Evolutionary conservation across 352 stramenopile genomes (phyloP), one percentile per base, ranked within the genome.

Genomic region (Phytophthora hybrid): DNA sequence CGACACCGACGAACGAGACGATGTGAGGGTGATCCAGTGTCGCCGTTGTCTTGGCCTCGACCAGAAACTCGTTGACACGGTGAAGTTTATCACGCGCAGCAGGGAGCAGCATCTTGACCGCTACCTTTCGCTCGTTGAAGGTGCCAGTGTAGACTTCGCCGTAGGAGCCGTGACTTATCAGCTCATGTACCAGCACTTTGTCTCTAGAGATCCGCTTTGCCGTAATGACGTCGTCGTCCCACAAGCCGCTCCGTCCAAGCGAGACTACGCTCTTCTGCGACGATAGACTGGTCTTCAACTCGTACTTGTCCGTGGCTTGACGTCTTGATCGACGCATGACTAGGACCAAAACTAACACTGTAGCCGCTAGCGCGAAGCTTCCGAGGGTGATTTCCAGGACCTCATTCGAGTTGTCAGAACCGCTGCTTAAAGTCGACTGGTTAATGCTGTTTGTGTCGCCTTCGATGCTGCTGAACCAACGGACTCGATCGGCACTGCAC

Each of bases 1-100:
- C 69, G 2, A 87, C 82, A 0, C 72, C 77, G 19, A 87, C 26
- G 21, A 85, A 89, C 0, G 37, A 51, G 0, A 85, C 73, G 39
- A 89, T 78, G 29, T 76, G 59, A 2, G 55, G 46, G 59, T 84
- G 78, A 26, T 85, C 67, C 13, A 87, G 61, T 1, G 37, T 57
- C 0, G 70, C 62, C 10, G 68, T 74, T 26, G 86, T 56, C 44
- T 80, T 80, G 21, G 74, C 67, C 61, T 89, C 79, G 9, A 59
- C 65, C 5, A 84, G 66, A 46, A 88, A 85, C 9, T 68, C 63
- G 29, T 77, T 72, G 6, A 82, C 67, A 11, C 77, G 52, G 3
- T 70, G 44, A 4, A 80, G 56, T 8, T 78, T 71, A 1, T 63
- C 58, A 26, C 71, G 62, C 14, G 23, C 72, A 21, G 68, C 59